Percentiles rank a stretch among this genome's conserved stretches.
Conservation (phyloP, 345 rosid species). For the Raphanus sativus region DNA sequence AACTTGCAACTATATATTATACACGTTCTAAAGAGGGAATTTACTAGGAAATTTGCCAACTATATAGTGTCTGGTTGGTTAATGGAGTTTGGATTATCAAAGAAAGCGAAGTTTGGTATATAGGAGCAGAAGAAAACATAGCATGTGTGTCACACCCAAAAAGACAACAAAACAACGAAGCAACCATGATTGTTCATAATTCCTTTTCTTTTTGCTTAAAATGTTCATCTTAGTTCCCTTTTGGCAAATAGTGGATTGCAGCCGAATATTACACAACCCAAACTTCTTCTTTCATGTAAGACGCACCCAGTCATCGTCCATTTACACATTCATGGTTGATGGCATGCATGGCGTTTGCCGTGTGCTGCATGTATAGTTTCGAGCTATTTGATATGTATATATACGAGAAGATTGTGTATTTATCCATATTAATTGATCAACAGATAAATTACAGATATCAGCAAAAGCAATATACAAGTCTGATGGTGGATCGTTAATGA, state of each 20-base stretch:
- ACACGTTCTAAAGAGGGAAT: not conserved
- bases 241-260: conserved; percentile 36
- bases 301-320: not conserved
- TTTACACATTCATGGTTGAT: not conserved
- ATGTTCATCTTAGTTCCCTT: conserved; percentile 29
- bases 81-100: not conserved
- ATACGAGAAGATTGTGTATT: not conserved
- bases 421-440: not conserved
- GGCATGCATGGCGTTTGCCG: not conserved
- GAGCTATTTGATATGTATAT: not conserved
- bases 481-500: not conserved
- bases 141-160: conserved; percentile 30
- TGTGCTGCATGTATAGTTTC: not conserved
- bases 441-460: not conserved
- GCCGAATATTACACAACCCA: conserved; percentile 28
- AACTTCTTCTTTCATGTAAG: not conserved
- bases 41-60: conserved; percentile 2
- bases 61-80: not conserved
- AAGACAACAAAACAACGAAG: conserved; percentile 39
- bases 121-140: conserved; percentile 6
- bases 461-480: not conserved
- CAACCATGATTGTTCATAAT: conserved; percentile 25
- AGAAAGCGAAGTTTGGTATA: not conserved
- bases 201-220: conserved; percentile 19
- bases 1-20: not conserved